phyloP scores from a whole-genome alignment of 2,329 filamentous ascomycete genomes.

The Apiospora kogelbergensis region DNA sequence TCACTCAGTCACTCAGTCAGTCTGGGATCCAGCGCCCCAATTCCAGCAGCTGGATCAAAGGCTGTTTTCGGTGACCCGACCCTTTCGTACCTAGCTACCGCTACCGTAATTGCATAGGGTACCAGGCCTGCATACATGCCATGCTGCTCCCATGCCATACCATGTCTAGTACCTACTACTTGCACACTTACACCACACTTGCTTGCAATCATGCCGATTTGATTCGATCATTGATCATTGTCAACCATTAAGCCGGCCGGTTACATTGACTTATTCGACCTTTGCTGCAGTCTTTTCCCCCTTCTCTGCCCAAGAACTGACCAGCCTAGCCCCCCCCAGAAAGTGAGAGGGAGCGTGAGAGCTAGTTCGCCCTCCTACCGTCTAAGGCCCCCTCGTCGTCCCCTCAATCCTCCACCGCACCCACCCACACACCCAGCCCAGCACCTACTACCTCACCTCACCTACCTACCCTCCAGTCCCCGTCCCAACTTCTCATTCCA shows the following conservation, averaged over 20 bases:
- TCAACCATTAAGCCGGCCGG: neutral
- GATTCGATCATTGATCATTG: conserved; percentile 8
- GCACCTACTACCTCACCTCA: neutral
- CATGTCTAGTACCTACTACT: neutral
- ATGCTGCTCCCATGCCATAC: neutral
- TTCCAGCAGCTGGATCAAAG: conserved; percentile 7
- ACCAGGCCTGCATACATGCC: neutral
- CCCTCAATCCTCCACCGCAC: neutral
- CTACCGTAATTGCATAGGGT: neutral
- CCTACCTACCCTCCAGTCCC: conserved; percentile 4
- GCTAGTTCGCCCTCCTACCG: conserved; percentile 2
- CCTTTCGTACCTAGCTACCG: neutral
- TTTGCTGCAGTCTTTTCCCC: neutral
- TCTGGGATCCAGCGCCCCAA: conserved; percentile 5
- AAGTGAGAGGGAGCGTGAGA: neutral
- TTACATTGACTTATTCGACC: neutral
- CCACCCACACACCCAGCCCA: neutral
- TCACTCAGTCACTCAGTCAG: neutral
- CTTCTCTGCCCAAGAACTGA: neutral
- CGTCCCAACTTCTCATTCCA: conserved; percentile 7
- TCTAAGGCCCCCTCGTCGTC: neutral
- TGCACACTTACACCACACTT: neutral
- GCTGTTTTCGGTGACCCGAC: conserved; percentile 5
- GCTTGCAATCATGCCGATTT: neutral
- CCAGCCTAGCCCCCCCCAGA: neutral